These are phyloP conservation scores for Irpex sp. DNA, from an alignment of 1,284 basidiomycete species.

Conservation along the genomic window DNA sequence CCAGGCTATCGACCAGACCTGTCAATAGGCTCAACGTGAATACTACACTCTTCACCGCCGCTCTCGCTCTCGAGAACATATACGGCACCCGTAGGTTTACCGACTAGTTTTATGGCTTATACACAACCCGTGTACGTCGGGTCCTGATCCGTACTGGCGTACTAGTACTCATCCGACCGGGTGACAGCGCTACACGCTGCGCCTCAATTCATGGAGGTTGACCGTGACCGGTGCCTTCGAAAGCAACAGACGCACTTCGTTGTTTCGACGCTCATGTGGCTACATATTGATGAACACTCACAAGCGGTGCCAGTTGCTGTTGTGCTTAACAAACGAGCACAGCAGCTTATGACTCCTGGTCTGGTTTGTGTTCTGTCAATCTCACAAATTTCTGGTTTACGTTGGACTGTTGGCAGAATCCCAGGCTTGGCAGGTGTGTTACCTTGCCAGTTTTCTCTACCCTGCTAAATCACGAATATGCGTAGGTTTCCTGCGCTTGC, in stretches of 20 bases:
- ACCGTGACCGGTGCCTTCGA: not conserved
- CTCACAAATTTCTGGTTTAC: not conserved
- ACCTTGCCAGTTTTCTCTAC: not conserved
- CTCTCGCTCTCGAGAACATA: not conserved
- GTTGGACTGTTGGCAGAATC: not conserved
- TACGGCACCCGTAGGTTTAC: not conserved
- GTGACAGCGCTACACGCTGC: not conserved
- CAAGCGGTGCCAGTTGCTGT: not conserved
- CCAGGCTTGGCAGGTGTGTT: not conserved
- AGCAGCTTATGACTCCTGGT: not conserved
- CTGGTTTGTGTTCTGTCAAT: not conserved
- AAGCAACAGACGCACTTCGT: not conserved
- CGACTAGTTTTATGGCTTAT: not conserved
- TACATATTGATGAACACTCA: not conserved
- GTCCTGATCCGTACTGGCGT: not conserved
- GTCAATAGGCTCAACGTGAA: not conserved
- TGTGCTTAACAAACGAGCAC: not conserved
- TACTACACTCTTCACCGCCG: no score
- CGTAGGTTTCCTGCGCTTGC: not conserved
- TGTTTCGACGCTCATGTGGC: not conserved
- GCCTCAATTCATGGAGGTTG: not conserved
- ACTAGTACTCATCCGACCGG: constrained; percentile 3
- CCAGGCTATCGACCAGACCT: not conserved
- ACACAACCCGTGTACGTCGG: not conserved
- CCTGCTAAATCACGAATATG: not conserved